phyloP scores from a whole-genome alignment of 2,329 filamentous ascomycete genomes.

The Alternaria triticimaculans region DNA sequence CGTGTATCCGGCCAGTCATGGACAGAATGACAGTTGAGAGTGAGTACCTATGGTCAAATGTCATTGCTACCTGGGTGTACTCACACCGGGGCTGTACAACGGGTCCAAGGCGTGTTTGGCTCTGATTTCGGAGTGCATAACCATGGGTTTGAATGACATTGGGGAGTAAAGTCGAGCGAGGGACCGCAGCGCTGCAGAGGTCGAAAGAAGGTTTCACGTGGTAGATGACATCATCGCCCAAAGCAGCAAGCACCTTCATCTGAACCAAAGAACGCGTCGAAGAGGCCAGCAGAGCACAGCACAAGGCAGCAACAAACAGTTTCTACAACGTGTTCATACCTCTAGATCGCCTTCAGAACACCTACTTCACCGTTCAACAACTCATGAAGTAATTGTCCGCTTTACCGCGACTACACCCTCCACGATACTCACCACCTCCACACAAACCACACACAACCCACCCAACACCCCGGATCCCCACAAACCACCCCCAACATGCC shows the following conservation, averaged over 20 bases:
- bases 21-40: background rate
- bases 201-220: conserved; percentile 21
- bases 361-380: too few relatives aligned
- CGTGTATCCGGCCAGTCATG: background rate
- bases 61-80: background rate
- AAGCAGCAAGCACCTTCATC: conserved; percentile 27
- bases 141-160: background rate
- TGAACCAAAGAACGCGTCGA: conserved; percentile 18
- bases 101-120: background rate
- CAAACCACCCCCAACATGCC: conserved; percentile 46
- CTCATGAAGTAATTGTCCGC: too few relatives aligned
- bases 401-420: background rate
- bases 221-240: conserved; percentile 37
- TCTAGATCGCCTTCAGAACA: too few relatives aligned
- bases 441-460: background rate
- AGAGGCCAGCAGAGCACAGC: conserved; percentile 9
- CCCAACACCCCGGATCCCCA: background rate
- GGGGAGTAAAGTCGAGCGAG: background rate
- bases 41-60: background rate
- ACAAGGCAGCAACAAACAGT: conserved; percentile 33
- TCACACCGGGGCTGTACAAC: background rate
- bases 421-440: background rate
- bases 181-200: background rate
- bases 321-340: conserved; percentile 1
- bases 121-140: background rate